Base-by-base conservation (phyloP, 2,329 filamentous ascomycete genomes). In the Neospermospora avenae region DNA sequence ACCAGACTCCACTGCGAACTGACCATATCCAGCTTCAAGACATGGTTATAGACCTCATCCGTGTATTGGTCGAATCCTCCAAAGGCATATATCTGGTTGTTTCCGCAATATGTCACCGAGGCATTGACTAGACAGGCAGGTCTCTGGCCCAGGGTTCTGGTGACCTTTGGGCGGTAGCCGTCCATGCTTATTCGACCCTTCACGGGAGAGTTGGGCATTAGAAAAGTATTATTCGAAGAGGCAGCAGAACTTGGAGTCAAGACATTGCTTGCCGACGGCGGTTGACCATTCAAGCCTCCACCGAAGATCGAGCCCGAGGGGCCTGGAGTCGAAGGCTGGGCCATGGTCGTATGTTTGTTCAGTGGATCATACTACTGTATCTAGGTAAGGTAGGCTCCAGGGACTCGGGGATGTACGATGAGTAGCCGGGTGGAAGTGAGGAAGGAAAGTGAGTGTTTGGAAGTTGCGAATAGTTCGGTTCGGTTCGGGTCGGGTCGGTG, bases 51-150 rank as follows among this genome's bases (percentile, higher is more conserved):
- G 18, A 99, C 88, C 78, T 99, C 95, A 74, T 99, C 95, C 0
- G 95, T 99, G 73, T 96, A 98, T 75, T 98, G 93, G 73, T 99
- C 95, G 72, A 99, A 99, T 18, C 95, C 95, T 45, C 95, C 95
- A 79, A 99, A 99, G 11, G 93, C 95, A 76, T 96, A 98, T 69
- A 99, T 98, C 75, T 95, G 87, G 74, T 98, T 95, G 77, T 96
- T 95, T 61, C 93, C 93, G 71, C 95, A 96, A 74, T 96, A 97
- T n/a, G 95, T 99, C 62, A 98, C 93, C 0, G 95, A 98, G 55
- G 95, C 95, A 79, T 99, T 99, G 67, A 99, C 93, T 53, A 99
- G 82, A 72, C 93, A 98, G 37, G 95, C 93, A 39, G 95, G 95
- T 67, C 93, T 85, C 76, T 91, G 87, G 49, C 89, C 89, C 52